These are phyloP conservation scores for Neoboletus subvelutipes DNA, from an alignment of 768 basidiomycete species.

Conservation along the genomic window DNA sequence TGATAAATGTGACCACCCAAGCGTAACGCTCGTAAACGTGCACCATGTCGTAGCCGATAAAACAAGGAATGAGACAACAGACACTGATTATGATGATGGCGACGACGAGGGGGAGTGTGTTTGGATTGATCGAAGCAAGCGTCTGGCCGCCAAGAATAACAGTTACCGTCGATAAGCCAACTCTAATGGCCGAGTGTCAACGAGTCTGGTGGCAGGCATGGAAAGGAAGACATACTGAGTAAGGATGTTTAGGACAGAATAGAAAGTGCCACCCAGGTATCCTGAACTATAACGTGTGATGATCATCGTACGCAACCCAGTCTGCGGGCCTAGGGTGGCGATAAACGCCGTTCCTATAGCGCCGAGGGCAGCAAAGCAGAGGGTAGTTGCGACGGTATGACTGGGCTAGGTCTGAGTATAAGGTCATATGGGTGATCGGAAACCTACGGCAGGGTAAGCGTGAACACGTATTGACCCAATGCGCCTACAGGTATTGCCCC, in stretches of 20 bases:
- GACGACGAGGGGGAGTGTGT: constrained; percentile 44
- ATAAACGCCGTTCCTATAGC: constrained; percentile 46
- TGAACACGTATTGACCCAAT: constrained; percentile 47
- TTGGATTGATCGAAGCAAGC: constrained; percentile 44
- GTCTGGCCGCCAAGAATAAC: constrained; percentile 58
- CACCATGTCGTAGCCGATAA: constrained; percentile 46
- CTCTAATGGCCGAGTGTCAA: constrained; percentile 20
- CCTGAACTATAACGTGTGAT: constrained; percentile 49
- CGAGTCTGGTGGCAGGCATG: not conserved
- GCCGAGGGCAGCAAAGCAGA: constrained; percentile 48
- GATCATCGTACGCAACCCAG: constrained; percentile 55
- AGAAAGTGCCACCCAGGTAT: constrained; percentile 48
- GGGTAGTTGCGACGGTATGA: constrained; percentile 43
- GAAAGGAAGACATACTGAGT: constrained; percentile 36
- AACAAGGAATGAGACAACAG: constrained; percentile 44
- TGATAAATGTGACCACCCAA: constrained; percentile 47
- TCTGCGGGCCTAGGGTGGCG: constrained; percentile 52
- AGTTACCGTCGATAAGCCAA: constrained; percentile 48
- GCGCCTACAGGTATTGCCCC: constrained; percentile 52
- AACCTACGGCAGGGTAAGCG: constrained; percentile 46
- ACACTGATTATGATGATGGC: constrained; percentile 49
- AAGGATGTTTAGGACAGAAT: constrained; percentile 53
- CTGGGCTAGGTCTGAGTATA: constrained; percentile 23
- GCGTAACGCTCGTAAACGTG: constrained; percentile 55
- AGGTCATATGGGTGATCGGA: not conserved